Conservation (phyloP, 2,329 filamentous ascomycete species). For the Aspergillus sp. region DNA sequence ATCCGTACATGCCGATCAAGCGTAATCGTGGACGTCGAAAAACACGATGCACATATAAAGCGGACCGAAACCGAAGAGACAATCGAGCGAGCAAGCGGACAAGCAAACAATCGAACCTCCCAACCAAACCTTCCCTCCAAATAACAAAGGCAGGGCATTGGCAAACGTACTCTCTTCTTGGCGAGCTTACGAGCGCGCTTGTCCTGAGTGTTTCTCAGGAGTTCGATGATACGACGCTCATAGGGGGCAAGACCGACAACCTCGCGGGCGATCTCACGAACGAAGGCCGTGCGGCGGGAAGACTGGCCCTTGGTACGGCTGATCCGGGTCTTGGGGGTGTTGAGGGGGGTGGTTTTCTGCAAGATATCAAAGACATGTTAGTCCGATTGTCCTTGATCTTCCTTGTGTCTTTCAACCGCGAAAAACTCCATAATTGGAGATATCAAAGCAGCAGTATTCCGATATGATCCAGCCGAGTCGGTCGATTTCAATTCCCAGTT, state of each 20-base stretch:
- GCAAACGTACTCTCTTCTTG: conserved; percentile 86
- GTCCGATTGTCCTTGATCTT: conserved; percentile 20
- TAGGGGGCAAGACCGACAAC: conserved; percentile 93
- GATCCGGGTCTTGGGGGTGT: conserved; percentile 73
- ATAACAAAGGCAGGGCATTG: not conserved
- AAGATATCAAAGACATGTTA: conserved; percentile 44
- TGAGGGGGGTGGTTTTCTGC: conserved; percentile 79
- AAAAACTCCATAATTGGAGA: not conserved
- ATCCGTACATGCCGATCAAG: not conserved
- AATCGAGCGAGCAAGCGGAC: conserved; percentile 1
- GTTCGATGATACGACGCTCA: conserved; percentile 98
- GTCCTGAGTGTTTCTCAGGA: conserved; percentile 98
- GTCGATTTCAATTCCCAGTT: not conserved
- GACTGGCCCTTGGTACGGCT: conserved; percentile 91
- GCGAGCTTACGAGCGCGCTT: conserved; percentile 98
- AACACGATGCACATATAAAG: not conserved
- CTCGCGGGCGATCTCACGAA: conserved; percentile 97
- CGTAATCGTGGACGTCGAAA: not conserved
- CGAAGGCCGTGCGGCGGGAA: conserved; percentile 95
- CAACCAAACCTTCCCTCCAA: not conserved
- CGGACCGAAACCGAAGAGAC: not conserved
- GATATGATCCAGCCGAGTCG: conserved; percentile 8
- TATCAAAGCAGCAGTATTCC: not conserved
- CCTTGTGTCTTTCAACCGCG: not conserved
- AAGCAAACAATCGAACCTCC: not conserved